phyloP scores from a whole-genome alignment of 2,329 filamentous ascomycete genomes.

The Penicillium sp. region DNA sequence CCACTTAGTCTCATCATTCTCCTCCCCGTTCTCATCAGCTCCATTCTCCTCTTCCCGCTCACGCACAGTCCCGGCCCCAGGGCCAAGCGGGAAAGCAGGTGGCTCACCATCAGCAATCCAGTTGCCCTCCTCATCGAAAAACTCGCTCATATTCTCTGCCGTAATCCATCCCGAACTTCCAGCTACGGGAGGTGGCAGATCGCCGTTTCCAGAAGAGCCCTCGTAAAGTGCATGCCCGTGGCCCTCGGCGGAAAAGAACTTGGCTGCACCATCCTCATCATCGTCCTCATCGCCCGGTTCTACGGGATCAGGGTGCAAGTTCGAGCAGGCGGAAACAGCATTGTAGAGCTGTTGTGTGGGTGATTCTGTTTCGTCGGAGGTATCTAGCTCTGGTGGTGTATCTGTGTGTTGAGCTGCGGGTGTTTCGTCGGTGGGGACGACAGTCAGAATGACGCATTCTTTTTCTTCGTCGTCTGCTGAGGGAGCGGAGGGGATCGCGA shows the following conservation, averaged over 20 bases:
- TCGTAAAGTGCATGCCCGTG: constrained; percentile 30
- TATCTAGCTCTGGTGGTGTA: constrained; percentile 25
- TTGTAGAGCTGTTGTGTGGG: constrained; percentile 44
- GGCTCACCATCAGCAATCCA: constrained; percentile 61
- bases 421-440: constrained; percentile 36
- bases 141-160: constrained; percentile 83
- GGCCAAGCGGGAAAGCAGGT: constrained; percentile 41
- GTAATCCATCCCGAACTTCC: constrained; percentile 64
- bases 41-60: constrained; percentile 59
- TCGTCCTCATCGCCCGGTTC: constrained; percentile 37
- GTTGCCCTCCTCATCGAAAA: constrained; percentile 77
- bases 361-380: constrained; percentile 33
- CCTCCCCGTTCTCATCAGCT: constrained; percentile 37
- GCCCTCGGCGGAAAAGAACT: constrained; percentile 14
- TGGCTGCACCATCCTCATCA: constrained; percentile 30
- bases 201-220: constrained; percentile 31
- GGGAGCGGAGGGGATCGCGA: constrained; percentile 34
- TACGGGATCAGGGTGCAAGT: constrained; percentile 49
- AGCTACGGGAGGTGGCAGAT: constrained; percentile 48
- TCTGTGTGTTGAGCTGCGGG: constrained; percentile 14
- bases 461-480: constrained; percentile 42
- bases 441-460: constrained; percentile 43
- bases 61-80: constrained; percentile 65
- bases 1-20: constrained; percentile 53
- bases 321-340: constrained; percentile 49